phyloP scores from a whole-genome alignment of 352 stramenopile genomes.

The Globisporangium paroecandrum region DNA sequence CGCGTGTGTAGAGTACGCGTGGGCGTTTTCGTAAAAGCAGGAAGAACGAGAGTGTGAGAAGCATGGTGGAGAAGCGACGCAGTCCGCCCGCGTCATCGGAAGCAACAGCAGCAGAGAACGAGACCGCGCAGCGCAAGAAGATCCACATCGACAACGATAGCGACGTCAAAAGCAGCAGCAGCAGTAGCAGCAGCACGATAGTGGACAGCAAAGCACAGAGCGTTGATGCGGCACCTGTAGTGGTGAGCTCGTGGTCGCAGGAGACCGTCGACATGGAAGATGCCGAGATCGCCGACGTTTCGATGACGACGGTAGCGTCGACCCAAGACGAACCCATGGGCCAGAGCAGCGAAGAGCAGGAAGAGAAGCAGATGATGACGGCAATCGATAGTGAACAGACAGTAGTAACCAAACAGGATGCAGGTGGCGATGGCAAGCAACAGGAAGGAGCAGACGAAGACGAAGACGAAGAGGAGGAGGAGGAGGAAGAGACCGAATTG shows the following conservation, averaged over 20 bases:
- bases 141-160: background rate
- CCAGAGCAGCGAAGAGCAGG: constrained; percentile 12
- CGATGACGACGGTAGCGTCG: constrained; percentile 9
- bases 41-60: background rate
- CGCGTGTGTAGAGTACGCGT: background rate
- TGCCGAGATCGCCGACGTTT: constrained; percentile 3
- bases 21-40: background rate
- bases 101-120: background rate
- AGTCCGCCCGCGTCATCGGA: constrained; percentile 20
- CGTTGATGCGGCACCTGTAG: background rate
- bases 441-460: background rate
- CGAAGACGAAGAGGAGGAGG: background rate
- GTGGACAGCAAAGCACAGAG: background rate
- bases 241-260: constrained; percentile 7
- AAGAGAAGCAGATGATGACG: background rate
- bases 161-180: background rate
- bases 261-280: constrained; percentile 15
- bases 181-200: background rate
- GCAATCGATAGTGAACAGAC: background rate
- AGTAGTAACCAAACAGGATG: background rate
- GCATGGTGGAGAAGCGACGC: constrained; percentile 53
- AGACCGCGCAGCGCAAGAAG: constrained; percentile 9
- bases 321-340: constrained; percentile 14
- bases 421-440: background rate
- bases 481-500: constrained; percentile 3